A percentile compares a stretch with the other conserved stretches of the same genome.
Conservation (phyloP, 257 asterid genomes). For the Nicotiana knightiana region DNA sequence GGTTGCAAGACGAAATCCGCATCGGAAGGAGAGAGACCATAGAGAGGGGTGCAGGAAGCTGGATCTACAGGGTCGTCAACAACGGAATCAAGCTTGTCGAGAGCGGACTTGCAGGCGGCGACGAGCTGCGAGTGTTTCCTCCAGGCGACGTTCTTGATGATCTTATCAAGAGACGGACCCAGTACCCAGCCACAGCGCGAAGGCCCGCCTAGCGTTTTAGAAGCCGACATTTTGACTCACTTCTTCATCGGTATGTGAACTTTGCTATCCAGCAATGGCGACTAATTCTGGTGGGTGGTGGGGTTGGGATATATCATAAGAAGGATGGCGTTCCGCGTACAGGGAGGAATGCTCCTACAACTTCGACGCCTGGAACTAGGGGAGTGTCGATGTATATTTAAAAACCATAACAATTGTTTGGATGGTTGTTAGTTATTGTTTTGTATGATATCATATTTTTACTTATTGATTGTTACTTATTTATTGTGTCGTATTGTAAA, state of each 20-base stretch:
- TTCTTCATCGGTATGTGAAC: constrained; percentile 1
- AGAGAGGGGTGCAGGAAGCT: constrained; percentile 72
- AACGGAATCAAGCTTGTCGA: constrained; percentile 80
- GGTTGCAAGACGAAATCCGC: constrained; percentile 71
- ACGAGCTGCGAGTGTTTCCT: constrained; percentile 92
- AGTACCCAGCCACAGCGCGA: constrained; percentile 93
- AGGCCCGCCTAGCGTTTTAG: constrained; percentile 86
- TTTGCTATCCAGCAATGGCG: neutral
- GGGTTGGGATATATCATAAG: neutral
- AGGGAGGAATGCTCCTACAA: neutral
- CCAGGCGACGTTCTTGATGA: constrained; percentile 95
- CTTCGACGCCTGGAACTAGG: neutral
- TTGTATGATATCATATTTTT: too few species aligned
- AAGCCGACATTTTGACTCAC: constrained; percentile 9
- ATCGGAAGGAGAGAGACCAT: constrained; percentile 63
- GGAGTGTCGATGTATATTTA: too few species aligned
- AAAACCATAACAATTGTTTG: too few species aligned
- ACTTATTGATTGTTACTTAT: too few species aligned
- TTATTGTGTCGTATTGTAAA: too few species aligned
- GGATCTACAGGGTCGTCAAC: constrained; percentile 63
- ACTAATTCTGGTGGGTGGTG: neutral
- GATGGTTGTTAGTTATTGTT: too few species aligned
- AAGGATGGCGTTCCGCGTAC: neutral
- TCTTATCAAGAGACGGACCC: constrained; percentile 94
- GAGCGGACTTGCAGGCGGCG: constrained; percentile 77